Conservation (phyloP, 2,329 filamentous ascomycete genomes). For the Botrytis porri region DNA sequence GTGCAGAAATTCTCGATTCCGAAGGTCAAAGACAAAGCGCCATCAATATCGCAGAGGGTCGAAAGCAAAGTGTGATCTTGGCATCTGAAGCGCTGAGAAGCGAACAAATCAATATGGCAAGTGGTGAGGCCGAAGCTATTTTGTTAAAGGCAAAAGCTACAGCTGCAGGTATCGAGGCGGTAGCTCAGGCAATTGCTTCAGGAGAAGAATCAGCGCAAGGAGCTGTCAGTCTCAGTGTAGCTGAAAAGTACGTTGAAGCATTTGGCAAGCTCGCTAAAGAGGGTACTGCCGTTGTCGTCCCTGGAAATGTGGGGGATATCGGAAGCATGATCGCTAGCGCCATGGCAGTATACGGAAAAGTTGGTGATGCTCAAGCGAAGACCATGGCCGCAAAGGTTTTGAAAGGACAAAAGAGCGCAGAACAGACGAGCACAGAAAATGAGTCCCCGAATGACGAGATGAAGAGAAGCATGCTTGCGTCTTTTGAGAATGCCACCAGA, state of each 20-base stretch:
- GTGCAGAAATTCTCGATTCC: constrained; percentile 94
- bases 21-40: constrained; percentile 96
- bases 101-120: constrained; percentile 90
- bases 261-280: constrained; percentile 92
- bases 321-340: constrained; percentile 95
- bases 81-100: constrained; percentile 87
- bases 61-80: constrained; percentile 94
- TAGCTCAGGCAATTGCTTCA: constrained; percentile 70
- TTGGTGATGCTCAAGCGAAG: constrained; percentile 75
- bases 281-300: constrained; percentile 91
- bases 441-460: constrained; percentile 42
- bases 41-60: constrained; percentile 97
- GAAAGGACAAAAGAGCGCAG: constrained; percentile 40
- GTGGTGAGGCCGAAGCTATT: constrained; percentile 93
- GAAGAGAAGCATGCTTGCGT: constrained; percentile 47
- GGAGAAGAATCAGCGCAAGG: constrained; percentile 75
- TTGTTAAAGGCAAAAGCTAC: constrained; percentile 81
- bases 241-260: constrained; percentile 97
- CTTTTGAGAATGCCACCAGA: constrained; percentile 44
- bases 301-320: constrained; percentile 95
- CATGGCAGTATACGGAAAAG: constrained; percentile 92
- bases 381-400: constrained; percentile 56
- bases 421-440: constrained; percentile 28
- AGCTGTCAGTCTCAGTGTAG: constrained; percentile 82
- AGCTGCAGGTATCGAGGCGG: constrained; percentile 81